Percentiles rank a stretch among this genome's conserved stretches.
Evolutionary conservation across 2,329 filamentous ascomycete genomes (phyloP).

Genomic region (Aspergillus puulaauensis): DNA sequence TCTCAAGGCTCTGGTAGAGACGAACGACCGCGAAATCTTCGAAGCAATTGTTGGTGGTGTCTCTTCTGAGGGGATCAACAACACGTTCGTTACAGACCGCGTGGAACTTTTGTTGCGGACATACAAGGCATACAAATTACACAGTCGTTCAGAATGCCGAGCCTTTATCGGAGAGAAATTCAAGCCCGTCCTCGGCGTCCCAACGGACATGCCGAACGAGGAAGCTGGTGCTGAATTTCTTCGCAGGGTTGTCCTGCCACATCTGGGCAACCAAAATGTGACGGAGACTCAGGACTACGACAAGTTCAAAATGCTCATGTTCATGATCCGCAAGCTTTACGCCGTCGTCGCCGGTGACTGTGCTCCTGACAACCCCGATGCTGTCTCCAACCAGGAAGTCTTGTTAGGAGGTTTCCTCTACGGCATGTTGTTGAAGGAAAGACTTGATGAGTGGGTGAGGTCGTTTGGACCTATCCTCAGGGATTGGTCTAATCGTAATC

Average conservation of each 20-base stretch:
- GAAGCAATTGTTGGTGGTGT: conserved; percentile 82
- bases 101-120: conserved; percentile 88
- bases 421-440: conserved; percentile 92
- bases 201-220: conserved; percentile 80
- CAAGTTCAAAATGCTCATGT: conserved; percentile 90
- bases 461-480: conserved; percentile 55
- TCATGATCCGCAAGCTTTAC: conserved; percentile 97
- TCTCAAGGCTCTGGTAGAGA: conserved; percentile 89
- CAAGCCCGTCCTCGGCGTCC: conserved; percentile 78
- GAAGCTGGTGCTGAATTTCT: conserved; percentile 91
- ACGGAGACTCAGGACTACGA: conserved; percentile 81
- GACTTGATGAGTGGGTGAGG: conserved; percentile 84
- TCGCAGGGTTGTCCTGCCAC: conserved; percentile 83
- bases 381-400: conserved; percentile 93
- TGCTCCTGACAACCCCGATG: conserved; percentile 91
- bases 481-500: conserved; percentile 56
- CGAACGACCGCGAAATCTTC: conserved; percentile 94
- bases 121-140: conserved; percentile 86
- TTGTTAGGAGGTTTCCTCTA: conserved; percentile 91
- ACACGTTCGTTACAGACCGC: conserved; percentile 92
- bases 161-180: conserved; percentile 90
- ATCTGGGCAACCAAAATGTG: conserved; percentile 82
- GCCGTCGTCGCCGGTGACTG: conserved; percentile 90
- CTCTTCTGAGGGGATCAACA: conserved; percentile 73
- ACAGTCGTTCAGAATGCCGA: conserved; percentile 77